Evolutionary conservation across 2,329 filamentous ascomycete species (phyloP).

Genomic region (Rhynchosporium agropyri): DNA sequence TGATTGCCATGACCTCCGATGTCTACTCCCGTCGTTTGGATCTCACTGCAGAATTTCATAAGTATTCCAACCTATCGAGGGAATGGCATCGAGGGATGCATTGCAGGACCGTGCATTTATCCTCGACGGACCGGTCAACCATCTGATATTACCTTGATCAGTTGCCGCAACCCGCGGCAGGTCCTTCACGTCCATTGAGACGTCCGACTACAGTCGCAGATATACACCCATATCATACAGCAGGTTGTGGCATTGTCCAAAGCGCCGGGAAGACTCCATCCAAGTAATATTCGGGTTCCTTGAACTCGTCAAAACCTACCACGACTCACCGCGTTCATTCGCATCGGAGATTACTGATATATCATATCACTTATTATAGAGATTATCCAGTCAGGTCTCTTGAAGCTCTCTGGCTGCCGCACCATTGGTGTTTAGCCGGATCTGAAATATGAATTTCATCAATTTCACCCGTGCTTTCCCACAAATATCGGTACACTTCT

Average conservation of each 20-base stretch:
- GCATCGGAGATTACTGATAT: conserved; percentile 4
- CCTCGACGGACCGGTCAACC: conserved; percentile 11
- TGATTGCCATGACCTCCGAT: background rate
- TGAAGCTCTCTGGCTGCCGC: conserved; percentile 7
- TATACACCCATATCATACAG: background rate
- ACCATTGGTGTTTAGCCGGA: conserved; percentile 15
- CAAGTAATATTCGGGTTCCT: background rate
- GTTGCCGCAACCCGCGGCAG: background rate
- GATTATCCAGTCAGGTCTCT: conserved; percentile 5
- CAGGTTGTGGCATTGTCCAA: background rate
- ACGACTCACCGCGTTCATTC: background rate
- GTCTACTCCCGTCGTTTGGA: background rate
- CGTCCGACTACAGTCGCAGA: background rate
- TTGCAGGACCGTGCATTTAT: conserved; percentile 6
- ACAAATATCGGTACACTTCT: conserved; percentile 17
- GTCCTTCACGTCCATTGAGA: background rate
- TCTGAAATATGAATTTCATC: background rate
- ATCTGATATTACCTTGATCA: background rate
- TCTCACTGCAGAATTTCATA: background rate
- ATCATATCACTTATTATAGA: conserved; percentile 3
- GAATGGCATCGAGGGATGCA: background rate
- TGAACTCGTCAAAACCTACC: background rate
- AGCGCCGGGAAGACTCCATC: background rate
- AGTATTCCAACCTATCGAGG: background rate
- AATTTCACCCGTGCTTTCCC: conserved; percentile 10